Evolutionary conservation across 164 flowering plant genomes (phyloP), one percentile per base, ranked within the genome.

Genomic region (Liquidambar formosana): DNA sequence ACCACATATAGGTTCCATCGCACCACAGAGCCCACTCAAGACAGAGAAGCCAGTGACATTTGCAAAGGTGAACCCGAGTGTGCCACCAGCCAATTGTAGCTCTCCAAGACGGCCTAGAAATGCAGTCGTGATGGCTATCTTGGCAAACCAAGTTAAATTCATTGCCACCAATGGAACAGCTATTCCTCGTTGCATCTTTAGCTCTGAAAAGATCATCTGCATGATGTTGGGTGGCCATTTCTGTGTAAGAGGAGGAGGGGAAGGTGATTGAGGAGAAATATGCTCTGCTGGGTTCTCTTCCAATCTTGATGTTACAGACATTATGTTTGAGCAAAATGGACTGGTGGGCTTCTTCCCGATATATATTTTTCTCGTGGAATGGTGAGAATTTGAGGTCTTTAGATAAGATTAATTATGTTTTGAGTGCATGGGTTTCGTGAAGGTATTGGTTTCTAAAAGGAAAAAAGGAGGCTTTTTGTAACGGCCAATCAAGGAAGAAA

Each of bases 1-100:
- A 44, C 97, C 97, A 47, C 97, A 93, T 0, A 91, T 85, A 8
- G 97, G 97, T 59, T 95, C 99, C 97, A 93, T 95, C 63, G 97
- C 97, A n/a, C 80, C 84, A 68, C 85, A 87, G 15, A 95, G 85
- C 10, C 99, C 99, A 45, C 74, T 83, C 73, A 95, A 71, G 52
- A 95, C 87, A 1, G 97, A 89, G 71, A 87, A 93, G 21, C 97
- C 96, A 4, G 97, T 90, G 65, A 89, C 93, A 64, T 93, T 93
- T 3, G 97, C 96, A 46, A 95, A 93, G 57, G 97, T 90, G 82
- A 90, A 85, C 4, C 92, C 98, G 0, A 96, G 89, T 0, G 88
- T 52, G 12, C 93, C 98, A 0, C 96, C 98, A 4, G 97, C 96
- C 16, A 90, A 65, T 46, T 87, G 78, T 2, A 91, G 89, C 85